These are phyloP conservation scores for Xerocomus brunneocitrinus DNA, from an alignment of 768 basidiomycete species.

Conservation along the genomic window DNA sequence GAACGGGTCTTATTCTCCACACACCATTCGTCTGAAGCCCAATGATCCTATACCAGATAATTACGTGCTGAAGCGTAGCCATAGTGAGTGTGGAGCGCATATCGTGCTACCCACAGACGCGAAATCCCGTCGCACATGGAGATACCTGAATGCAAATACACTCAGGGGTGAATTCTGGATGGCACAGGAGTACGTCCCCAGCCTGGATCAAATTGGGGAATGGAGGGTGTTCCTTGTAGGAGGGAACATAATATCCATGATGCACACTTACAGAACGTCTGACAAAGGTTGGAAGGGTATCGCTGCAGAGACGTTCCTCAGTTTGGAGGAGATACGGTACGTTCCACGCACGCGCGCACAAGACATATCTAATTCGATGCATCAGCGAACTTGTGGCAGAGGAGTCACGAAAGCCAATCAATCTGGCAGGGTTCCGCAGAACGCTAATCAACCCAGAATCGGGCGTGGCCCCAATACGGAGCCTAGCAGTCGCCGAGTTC, in stretches of 20 bases:
- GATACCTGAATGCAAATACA: neutral
- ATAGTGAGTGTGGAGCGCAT: neutral
- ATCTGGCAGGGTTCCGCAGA: neutral
- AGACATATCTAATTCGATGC: too few relatives aligned
- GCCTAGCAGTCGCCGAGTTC: too few relatives aligned
- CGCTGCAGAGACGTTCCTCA: neutral
- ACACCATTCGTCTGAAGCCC: neutral
- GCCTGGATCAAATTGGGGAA: neutral
- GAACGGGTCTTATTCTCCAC: too few relatives aligned
- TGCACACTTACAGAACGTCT: neutral
- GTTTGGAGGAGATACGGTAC: neutral
- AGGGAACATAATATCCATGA: neutral
- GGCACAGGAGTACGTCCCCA: conserved; percentile 1
- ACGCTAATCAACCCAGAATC: neutral
- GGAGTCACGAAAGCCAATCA: neutral
- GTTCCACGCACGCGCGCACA: neutral
- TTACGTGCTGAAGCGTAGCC: neutral
- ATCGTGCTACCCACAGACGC: neutral
- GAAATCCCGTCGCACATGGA: neutral
- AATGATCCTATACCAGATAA: neutral
- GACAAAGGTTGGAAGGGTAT: neutral
- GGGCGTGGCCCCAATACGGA: neutral
- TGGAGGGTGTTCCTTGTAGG: conserved; percentile 3
- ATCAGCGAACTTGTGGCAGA: neutral
- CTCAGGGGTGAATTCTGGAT: neutral